These are phyloP conservation scores for Cadophora sp. DNA, from an alignment of 2,329 filamentous ascomycete genomes.

Conservation along the genomic window DNA sequence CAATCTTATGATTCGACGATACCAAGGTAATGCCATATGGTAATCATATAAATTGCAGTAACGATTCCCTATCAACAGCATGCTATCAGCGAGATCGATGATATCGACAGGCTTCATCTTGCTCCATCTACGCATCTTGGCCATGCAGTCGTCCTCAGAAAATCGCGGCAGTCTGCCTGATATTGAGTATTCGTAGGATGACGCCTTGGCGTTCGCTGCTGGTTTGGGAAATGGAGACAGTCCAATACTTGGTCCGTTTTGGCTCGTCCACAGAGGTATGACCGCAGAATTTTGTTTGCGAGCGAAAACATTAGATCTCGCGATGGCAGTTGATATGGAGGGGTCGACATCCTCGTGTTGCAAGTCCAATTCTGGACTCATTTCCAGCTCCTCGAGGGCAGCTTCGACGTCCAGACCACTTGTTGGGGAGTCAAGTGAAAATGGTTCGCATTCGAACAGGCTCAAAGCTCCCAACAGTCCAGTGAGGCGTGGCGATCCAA, in stretches of 20 bases:
- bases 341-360: not conserved
- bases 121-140: not conserved
- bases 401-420: not conserved
- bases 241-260: not conserved
- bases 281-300: too few species aligned
- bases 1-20: slow-evolving; percentile 18
- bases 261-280: not conserved
- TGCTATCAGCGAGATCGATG: not conserved
- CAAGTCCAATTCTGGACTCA: too few species aligned
- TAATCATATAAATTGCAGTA: not conserved
- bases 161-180: not conserved
- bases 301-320: not conserved
- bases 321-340: not conserved
- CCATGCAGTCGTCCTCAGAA: not conserved
- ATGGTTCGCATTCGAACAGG: not conserved
- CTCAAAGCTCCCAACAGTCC: not conserved
- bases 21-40: slow-evolving; percentile 11
- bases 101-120: not conserved
- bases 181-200: not conserved
- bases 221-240: not conserved
- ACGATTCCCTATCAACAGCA: slow-evolving; percentile 1
- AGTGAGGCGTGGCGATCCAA: not conserved
- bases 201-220: not conserved
- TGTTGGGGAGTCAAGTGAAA: not conserved
- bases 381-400: not conserved